Evolutionary conservation across 1,139 yeast species (phyloP).

Genomic region (Geotrichum bryndzae): DNA sequence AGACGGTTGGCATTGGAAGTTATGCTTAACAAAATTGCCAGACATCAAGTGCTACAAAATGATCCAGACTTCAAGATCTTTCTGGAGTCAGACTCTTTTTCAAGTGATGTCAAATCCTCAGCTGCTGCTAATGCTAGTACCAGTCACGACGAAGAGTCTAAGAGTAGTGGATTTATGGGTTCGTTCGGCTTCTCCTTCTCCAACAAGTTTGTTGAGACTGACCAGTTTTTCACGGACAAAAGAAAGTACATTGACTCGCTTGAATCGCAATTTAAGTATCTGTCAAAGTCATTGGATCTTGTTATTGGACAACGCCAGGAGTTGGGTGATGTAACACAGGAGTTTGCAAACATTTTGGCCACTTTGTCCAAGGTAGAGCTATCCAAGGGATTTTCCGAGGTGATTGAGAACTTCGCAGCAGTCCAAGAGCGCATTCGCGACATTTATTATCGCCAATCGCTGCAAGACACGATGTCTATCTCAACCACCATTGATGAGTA

Average conservation of each 20-base stretch:
- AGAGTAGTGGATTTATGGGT: constrained; percentile 53
- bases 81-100: constrained; percentile 66
- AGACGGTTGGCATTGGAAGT: constrained; percentile 81
- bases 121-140: constrained; percentile 8
- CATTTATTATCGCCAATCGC: constrained; percentile 67
- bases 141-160: constrained; percentile 13
- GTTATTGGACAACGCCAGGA: constrained; percentile 75
- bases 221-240: constrained; percentile 67
- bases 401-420: constrained; percentile 61
- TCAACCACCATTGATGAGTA: constrained; percentile 89
- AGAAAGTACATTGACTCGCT: constrained; percentile 63
- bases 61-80: constrained; percentile 78
- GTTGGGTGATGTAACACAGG: constrained; percentile 59
- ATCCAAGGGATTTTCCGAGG: constrained; percentile 56
- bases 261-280: constrained; percentile 65
- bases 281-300: constrained; percentile 65
- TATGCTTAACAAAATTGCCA: constrained; percentile 70
- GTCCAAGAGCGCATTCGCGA: constrained; percentile 69
- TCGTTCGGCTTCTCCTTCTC: constrained; percentile 52
- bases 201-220: constrained; percentile 67
- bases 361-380: constrained; percentile 72
- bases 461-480: constrained; percentile 81
- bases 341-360: constrained; percentile 48
- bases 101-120: constrained; percentile 41
- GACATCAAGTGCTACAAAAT: constrained; percentile 49